Conservation (phyloP, 768 basidiomycete species). For the Suillus cothurnatus region DNA sequence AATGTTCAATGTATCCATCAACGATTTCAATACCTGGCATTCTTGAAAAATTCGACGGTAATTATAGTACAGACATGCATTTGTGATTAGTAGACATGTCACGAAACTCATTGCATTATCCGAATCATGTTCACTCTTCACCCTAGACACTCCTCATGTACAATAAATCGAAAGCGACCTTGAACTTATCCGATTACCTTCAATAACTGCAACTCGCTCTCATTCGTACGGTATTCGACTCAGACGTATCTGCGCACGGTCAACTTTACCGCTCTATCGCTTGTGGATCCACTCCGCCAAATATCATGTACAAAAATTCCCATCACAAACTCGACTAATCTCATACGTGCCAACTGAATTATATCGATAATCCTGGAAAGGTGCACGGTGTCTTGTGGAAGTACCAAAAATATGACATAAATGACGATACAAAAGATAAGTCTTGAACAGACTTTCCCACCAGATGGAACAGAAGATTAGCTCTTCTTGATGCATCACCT, state of each 20-base stretch:
- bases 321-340: not conserved
- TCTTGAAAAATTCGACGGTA: not conserved
- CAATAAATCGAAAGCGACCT: not conserved
- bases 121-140: not conserved
- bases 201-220: slow-evolving; percentile 49
- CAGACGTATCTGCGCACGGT: slow-evolving; percentile 39
- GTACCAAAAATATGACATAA: no score
- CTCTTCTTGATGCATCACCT: not conserved
- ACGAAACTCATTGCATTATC: not conserved
- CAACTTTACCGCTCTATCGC: slow-evolving; percentile 48
- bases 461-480: not conserved
- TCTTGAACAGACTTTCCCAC: not conserved
- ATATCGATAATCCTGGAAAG: not conserved
- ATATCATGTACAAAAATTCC: not conserved
- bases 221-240: slow-evolving; percentile 43
- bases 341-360: not conserved
- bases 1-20: not conserved
- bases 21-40: not conserved
- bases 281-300: slow-evolving; percentile 7
- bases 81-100: not conserved
- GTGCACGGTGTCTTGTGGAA: slow-evolving; percentile 3
- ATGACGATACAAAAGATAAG: not conserved
- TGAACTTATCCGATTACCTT: slow-evolving; percentile 36
- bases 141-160: not conserved
- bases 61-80: not conserved